phyloP scores from a whole-genome alignment of 164 flowering plant species.

The Protea cynaroides region DNA sequence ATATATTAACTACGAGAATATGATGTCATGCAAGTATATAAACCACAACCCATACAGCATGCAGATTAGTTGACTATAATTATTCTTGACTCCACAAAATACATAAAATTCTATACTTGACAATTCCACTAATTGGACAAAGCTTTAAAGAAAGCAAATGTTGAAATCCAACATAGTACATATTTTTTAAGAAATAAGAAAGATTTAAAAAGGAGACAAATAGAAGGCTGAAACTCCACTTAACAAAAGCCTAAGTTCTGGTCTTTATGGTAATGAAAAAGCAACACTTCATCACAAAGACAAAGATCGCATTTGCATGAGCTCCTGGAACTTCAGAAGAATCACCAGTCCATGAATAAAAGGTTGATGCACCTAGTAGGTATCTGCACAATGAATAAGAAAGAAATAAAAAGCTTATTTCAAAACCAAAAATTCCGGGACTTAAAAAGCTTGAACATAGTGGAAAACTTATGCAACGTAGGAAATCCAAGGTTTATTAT shows the following conservation, averaged over 20 bases:
- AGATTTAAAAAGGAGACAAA: conserved; percentile 1
- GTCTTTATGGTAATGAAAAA: conserved; percentile 22
- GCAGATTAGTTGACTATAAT: background rate
- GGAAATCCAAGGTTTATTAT: no score
- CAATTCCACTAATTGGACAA: conserved; percentile 8
- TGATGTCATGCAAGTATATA: no score
- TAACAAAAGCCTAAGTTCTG: conserved; percentile 20
- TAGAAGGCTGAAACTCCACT: conserved; percentile 20
- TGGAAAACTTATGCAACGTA: background rate
- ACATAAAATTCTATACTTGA: background rate
- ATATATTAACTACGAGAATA: no score
- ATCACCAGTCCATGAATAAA: conserved; percentile 48
- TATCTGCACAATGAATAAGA: conserved; percentile 47
- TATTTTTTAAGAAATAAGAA: conserved; percentile 8
- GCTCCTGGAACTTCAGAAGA: conserved; percentile 56
- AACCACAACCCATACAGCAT: no score
- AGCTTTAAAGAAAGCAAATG: conserved; percentile 19
- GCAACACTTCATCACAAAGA: conserved; percentile 26
- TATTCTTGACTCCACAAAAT: conserved; percentile 2
- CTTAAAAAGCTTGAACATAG: conserved; percentile 6
- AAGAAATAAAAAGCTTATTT: conserved; percentile 26
- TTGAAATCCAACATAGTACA: conserved; percentile 17
- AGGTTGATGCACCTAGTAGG: conserved; percentile 35
- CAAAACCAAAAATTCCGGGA: conserved; percentile 13
- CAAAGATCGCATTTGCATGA: conserved; percentile 37